phyloP scores from a whole-genome alignment of 2,329 filamentous ascomycete species.

The Annulohypoxylon truncatum region DNA sequence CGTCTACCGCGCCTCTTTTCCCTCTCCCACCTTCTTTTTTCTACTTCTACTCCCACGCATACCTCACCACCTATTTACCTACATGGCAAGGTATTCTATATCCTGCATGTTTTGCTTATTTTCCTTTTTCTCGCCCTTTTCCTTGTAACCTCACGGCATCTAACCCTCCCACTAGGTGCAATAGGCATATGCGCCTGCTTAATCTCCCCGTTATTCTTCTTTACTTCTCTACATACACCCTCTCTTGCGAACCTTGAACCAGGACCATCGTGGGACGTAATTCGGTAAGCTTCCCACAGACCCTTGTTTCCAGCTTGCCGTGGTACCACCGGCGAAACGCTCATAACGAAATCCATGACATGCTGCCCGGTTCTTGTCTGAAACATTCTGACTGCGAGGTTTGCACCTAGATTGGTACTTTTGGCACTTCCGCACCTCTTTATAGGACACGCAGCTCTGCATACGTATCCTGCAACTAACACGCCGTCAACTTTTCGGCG shows the following conservation, averaged over 20 bases:
- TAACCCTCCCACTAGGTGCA: conserved; percentile 29
- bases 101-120: conserved; percentile 34
- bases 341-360: conserved; percentile 37
- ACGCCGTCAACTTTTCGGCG: conserved; percentile 48
- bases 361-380: conserved; percentile 42
- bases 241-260: conserved; percentile 34
- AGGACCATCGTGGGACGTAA: conserved; percentile 38
- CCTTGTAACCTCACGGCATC: conserved; percentile 8
- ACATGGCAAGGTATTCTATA: conserved; percentile 38
- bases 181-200: conserved; percentile 22
- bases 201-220: conserved; percentile 24
- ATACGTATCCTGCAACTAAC: conserved; percentile 40
- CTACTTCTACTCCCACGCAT: conserved; percentile 22
- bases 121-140: conserved; percentile 27
- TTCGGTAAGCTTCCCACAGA: conserved; percentile 41
- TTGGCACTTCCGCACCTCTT: conserved; percentile 34
- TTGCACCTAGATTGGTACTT: conserved; percentile 43
- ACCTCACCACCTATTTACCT: conserved; percentile 32
- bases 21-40: conserved; percentile 43
- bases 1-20: conserved; percentile 43
- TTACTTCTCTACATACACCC: conserved; percentile 13
- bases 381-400: conserved; percentile 42
- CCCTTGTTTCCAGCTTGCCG: conserved; percentile 41
- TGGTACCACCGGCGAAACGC: conserved; percentile 43
- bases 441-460: conserved; percentile 43